Conservation (phyloP, 352 stramenopile genomes). For the Globisporangium okanoganense region DNA sequence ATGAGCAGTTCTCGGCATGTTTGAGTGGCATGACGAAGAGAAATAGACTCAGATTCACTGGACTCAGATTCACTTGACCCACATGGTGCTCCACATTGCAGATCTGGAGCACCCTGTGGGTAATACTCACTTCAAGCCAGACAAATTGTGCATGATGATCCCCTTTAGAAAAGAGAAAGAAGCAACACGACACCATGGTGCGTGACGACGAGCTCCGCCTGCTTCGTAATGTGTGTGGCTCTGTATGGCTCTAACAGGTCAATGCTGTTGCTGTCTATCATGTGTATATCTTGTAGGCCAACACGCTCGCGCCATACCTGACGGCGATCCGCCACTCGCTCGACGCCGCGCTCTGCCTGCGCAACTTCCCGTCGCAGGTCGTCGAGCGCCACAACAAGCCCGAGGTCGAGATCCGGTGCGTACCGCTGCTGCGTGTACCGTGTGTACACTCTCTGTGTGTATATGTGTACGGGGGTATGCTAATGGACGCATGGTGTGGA, state of each 20-base stretch:
- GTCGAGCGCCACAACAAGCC: slow-evolving; percentile 97
- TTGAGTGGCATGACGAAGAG: not conserved
- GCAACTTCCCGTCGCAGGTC: slow-evolving; percentile 96
- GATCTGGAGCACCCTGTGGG: not conserved
- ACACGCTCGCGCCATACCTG: slow-evolving; percentile 91
- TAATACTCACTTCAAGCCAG: not conserved
- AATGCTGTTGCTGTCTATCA: not conserved
- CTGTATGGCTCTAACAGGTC: not conserved
- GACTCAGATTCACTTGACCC: not conserved
- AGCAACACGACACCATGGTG: slow-evolving; percentile 1
- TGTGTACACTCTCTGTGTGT: not conserved
- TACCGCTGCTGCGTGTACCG: not conserved
- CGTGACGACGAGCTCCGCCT: not conserved
- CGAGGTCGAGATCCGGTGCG: slow-evolving; percentile 90
- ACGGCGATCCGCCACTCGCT: slow-evolving; percentile 91
- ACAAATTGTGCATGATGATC: not conserved
- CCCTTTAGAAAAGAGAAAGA: not conserved
- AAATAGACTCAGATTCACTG: not conserved
- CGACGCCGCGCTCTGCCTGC: slow-evolving; percentile 89
- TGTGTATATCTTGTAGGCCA: slow-evolving; percentile 38
- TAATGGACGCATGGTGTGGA: not conserved
- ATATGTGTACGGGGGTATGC: not conserved
- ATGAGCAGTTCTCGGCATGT: not conserved
- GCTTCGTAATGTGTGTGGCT: not conserved
- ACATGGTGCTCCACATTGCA: not conserved